Conservation (phyloP, 2,329 filamentous ascomycete species). For the Hypoxylon sp. region DNA sequence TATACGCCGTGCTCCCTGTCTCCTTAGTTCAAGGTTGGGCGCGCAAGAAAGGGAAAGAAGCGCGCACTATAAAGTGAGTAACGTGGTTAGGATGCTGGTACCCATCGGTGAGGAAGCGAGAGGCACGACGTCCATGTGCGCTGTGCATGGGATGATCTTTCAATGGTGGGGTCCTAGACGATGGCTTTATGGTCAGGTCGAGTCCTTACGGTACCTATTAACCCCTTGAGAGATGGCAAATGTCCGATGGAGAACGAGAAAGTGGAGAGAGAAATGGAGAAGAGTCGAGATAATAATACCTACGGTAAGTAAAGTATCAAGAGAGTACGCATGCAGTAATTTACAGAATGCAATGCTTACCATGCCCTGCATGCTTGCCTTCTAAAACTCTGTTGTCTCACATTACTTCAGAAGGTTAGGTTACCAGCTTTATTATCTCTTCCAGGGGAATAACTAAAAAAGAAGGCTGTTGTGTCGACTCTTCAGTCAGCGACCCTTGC, state of each 20-base stretch:
- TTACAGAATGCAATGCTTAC: background rate
- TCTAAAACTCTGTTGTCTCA: conserved; percentile 1
- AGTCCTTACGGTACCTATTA: conserved; percentile 23
- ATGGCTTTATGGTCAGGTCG: conserved; percentile 26
- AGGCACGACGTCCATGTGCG: conserved; percentile 43
- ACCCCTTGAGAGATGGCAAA: conserved; percentile 26
- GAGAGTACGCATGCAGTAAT: conserved; percentile 1
- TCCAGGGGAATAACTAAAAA: conserved; percentile 14
- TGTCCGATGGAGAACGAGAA: conserved; percentile 34
- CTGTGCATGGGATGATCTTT: conserved; percentile 38
- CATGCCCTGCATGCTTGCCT: background rate
- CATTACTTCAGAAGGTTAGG: conserved; percentile 25
- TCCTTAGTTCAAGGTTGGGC: conserved; percentile 33
- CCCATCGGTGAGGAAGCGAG: conserved; percentile 50
- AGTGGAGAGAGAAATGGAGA: conserved; percentile 14
- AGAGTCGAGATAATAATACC: conserved; percentile 8
- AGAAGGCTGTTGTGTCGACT: conserved; percentile 33
- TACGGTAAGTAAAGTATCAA: conserved; percentile 2
- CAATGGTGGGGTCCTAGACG: conserved; percentile 34
- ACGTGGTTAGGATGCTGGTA: conserved; percentile 46
- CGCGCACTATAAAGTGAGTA: conserved; percentile 43
- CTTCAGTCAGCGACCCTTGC: conserved; percentile 45
- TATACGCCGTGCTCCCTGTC: conserved; percentile 30
- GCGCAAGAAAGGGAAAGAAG: conserved; percentile 26
- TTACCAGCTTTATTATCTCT: conserved; percentile 3